Evolutionary conservation across 176 grass and related monocot species (phyloP).

Genomic region (Pharus latifolius): DNA sequence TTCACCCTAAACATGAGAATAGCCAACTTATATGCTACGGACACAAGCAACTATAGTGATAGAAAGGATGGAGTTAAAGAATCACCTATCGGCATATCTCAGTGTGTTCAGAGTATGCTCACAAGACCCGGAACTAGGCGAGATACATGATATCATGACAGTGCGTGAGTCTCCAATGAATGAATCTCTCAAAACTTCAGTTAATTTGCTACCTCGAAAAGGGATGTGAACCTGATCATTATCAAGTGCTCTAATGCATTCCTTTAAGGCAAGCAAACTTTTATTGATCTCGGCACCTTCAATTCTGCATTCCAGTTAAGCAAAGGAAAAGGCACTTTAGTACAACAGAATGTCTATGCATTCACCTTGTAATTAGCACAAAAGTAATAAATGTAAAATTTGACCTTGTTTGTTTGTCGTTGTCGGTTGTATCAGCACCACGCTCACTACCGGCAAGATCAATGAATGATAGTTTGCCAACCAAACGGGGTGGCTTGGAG

Average conservation of each 20-base stretch:
- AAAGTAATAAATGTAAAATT: neutral
- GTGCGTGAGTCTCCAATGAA: conserved; percentile 92
- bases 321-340: neutral
- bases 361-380: neutral
- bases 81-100: conserved; percentile 97
- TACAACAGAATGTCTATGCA: neutral
- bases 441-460: conserved; percentile 96
- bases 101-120: conserved; percentile 97
- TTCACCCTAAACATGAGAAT: conserved; percentile 65
- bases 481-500: conserved; percentile 58
- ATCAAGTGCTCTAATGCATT: conserved; percentile 97
- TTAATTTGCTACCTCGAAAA: conserved; percentile 96
- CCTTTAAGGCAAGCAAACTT: conserved; percentile 97
- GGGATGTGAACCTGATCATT: conserved; percentile 98
- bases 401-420: conserved; percentile 98
- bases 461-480: conserved; percentile 92
- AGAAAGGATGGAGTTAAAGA: conserved; percentile 2
- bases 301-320: conserved; percentile 51
- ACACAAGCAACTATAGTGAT: neutral
- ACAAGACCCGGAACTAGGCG: conserved; percentile 94
- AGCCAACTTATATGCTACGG: neutral
- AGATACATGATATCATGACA: conserved; percentile 99
- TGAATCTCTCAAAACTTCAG: conserved; percentile 91
- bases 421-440: conserved; percentile 97
- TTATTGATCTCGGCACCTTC: conserved; percentile 99